Conservation (phyloP, 345 rosid species). For the Reutealis trisperma region DNA sequence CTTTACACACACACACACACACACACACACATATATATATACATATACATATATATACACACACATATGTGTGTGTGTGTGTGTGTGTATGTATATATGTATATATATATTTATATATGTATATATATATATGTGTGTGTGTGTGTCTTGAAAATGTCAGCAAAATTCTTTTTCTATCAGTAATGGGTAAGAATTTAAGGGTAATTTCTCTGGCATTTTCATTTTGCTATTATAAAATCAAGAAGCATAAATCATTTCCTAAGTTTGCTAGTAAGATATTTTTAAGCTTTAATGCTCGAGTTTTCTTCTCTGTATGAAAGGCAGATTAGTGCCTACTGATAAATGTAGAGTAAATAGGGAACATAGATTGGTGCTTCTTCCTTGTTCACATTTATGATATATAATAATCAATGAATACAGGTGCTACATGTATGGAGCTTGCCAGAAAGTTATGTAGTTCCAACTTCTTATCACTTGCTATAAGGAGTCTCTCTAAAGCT, state of each 20-base stretch:
- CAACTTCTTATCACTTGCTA: conserved; percentile 54
- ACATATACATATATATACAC: no score
- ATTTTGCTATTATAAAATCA: neutral
- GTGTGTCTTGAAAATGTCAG: neutral
- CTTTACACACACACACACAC: no score
- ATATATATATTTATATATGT: no score
- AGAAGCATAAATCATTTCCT: neutral
- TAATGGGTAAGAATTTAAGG: neutral
- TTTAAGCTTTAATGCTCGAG: neutral
- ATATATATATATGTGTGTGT: no score
- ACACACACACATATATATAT: no score
- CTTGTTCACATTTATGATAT: conserved; percentile 2
- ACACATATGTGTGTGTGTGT: no score
- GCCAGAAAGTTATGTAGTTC: conserved; percentile 61
- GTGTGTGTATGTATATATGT: no score
- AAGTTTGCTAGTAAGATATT: neutral
- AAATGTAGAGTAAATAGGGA: neutral
- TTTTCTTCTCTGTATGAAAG: neutral
- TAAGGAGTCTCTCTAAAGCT: conserved; percentile 64
- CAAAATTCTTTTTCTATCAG: no score
- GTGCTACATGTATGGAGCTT: conserved; percentile 66
- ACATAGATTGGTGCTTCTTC: neutral
- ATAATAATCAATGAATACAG: conserved; percentile 38
- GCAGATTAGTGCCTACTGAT: neutral
- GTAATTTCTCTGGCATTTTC: neutral